These are phyloP conservation scores for Mrakia blollopis DNA, from an alignment of 768 basidiomycete species.

Conservation along the genomic window DNA sequence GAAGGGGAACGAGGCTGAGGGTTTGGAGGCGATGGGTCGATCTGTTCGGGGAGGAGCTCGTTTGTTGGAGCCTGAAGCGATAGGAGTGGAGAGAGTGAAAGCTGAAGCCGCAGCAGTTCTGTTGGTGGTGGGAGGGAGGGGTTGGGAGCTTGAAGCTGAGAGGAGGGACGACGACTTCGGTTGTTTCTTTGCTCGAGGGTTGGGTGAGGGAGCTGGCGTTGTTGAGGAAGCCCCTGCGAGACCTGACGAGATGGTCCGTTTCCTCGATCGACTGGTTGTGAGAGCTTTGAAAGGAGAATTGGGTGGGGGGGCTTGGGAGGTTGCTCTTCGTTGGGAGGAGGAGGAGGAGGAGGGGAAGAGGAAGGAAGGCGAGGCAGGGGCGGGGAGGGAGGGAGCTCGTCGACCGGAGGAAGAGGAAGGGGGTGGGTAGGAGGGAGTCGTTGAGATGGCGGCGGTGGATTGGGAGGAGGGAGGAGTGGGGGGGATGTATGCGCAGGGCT, in stretches of 20 bases:
- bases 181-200: constrained; percentile 17
- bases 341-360: background rate
- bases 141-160: background rate
- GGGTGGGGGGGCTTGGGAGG: constrained; percentile 4
- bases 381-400: constrained; percentile 11
- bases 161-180: background rate
- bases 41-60: constrained; percentile 18
- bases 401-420: background rate
- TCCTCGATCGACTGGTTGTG: constrained; percentile 2
- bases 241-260: background rate
- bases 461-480: background rate
- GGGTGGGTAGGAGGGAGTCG: background rate
- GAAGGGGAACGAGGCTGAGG: constrained; percentile 2
- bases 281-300: constrained; percentile 14
- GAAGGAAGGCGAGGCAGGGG: background rate
- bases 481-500: background rate
- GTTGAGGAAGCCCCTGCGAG: background rate
- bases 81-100: constrained; percentile 18
- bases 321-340: background rate
- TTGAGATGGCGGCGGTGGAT: background rate
- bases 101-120: background rate
- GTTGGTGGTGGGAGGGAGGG: too few relatives aligned
- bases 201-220: background rate
- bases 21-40: constrained; percentile 4
- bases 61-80: background rate